These are phyloP conservation scores for Sambucus nigra DNA, from an alignment of 129 eudicot genomes.

Conservation along the genomic window DNA sequence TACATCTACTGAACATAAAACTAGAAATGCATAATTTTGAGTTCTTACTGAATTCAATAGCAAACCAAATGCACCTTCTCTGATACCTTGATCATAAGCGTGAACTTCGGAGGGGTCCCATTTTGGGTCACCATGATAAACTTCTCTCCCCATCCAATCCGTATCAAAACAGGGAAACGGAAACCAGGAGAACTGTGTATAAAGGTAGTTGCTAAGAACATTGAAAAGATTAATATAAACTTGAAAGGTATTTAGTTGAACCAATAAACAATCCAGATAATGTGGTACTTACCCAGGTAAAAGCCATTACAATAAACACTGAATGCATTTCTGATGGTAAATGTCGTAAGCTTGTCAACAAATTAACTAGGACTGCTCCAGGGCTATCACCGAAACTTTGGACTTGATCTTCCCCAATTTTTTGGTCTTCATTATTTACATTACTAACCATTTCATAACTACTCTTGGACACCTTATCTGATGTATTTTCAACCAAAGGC, in stretches of 20 bases:
- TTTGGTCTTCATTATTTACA: conserved; percentile 19
- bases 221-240: not conserved
- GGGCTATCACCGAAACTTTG: conserved; percentile 63
- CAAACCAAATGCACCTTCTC: conserved; percentile 99
- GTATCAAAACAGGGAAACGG: conserved; percentile 95
- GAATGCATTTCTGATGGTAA: conserved; percentile 87
- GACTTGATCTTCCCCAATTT: conserved; percentile 28
- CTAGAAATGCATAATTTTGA: conserved; percentile 25
- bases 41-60: conserved; percentile 98
- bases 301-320: conserved; percentile 77
- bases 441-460: conserved; percentile 17
- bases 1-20: conserved; percentile 4
- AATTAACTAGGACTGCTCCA: conserved; percentile 80
- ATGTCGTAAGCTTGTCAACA: conserved; percentile 88
- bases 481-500: conserved; percentile 19
- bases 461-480: conserved; percentile 20
- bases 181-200: conserved; percentile 84
- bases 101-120: conserved; percentile 41
- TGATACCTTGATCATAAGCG: conserved; percentile 86
- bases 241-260: too few species aligned
- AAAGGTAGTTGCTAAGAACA: conserved; percentile 12
- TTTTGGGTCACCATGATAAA: conserved; percentile 81
- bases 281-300: conserved; percentile 71
- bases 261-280: not conserved
- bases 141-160: conserved; percentile 99